These are phyloP conservation scores for Epichloe typhina DNA, from an alignment of 2,329 filamentous ascomycete genomes.

Conservation along the genomic window DNA sequence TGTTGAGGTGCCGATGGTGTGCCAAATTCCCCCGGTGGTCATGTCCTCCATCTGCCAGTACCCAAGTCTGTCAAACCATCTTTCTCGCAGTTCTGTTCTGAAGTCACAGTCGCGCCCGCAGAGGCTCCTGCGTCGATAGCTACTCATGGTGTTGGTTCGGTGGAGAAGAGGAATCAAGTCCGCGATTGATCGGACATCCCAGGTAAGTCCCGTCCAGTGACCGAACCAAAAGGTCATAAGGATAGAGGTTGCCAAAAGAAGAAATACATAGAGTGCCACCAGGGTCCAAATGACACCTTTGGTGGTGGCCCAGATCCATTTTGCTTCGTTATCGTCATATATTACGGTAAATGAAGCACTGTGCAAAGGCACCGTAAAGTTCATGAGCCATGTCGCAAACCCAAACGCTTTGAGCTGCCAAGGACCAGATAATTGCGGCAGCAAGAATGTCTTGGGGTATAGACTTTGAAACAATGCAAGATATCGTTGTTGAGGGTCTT, in stretches of 20 bases:
- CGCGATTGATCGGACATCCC: conserved; percentile 73
- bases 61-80: conserved; percentile 59
- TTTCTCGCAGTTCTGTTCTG: conserved; percentile 36
- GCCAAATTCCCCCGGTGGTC: conserved; percentile 59
- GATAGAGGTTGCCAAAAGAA: conserved; percentile 39
- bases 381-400: conserved; percentile 60
- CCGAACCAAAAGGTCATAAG: conserved; percentile 52
- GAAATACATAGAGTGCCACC: conserved; percentile 57
- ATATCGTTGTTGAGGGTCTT: conserved; percentile 43
- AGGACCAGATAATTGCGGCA: conserved; percentile 47
- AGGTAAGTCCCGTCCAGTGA: conserved; percentile 61
- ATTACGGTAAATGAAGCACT: conserved; percentile 61
- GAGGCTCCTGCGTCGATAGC: conserved; percentile 56
- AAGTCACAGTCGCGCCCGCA: conserved; percentile 39
- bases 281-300: conserved; percentile 68
- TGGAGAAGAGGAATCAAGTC: conserved; percentile 69
- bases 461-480: conserved; percentile 56
- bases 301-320: conserved; percentile 70
- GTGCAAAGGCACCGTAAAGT: conserved; percentile 70
- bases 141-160: conserved; percentile 62
- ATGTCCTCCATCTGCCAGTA: conserved; percentile 67
- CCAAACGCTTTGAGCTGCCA: conserved; percentile 53
- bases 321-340: conserved; percentile 31
- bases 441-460: conserved; percentile 55
- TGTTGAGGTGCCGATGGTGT: conserved; percentile 51